Percentiles rank a stretch among this genome's conserved stretches.
phyloP scores from a whole-genome alignment of 441 rosid genomes.

The Mallotus repandus region DNA sequence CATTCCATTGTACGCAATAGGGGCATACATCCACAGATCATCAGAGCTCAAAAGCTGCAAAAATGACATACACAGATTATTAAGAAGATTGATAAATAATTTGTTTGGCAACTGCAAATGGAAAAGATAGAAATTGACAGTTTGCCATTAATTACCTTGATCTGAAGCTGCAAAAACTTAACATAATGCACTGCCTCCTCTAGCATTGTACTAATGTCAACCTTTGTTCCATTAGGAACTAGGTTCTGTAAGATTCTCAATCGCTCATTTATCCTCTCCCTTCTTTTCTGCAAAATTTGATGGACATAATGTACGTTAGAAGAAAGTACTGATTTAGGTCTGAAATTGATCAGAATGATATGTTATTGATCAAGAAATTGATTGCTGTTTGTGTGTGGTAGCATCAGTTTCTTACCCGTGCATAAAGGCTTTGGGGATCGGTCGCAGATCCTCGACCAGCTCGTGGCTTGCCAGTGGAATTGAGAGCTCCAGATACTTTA shows the following conservation, averaged over 20 bases:
- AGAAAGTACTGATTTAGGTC: not conserved
- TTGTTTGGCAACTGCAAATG: too few relatives aligned
- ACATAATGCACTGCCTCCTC: conserved; percentile 93
- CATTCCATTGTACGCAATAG: conserved; percentile 77
- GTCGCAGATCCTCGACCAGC: conserved; percentile 76
- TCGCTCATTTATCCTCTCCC: conserved; percentile 80
- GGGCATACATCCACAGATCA: conserved; percentile 93
- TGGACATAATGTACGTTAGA: not conserved
- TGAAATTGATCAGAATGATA: too few relatives aligned
- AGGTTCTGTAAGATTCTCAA: conserved; percentile 69
- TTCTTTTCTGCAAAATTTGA: conserved; percentile 58
- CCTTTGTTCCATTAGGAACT: conserved; percentile 91
- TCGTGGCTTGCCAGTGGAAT: conserved; percentile 54
- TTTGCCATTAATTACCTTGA: conserved; percentile 48
- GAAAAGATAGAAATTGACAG: too few relatives aligned
- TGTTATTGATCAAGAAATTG: too few relatives aligned
- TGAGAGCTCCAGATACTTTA: conserved; percentile 39
- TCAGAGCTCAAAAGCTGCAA: conserved; percentile 90
- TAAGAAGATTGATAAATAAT: not conserved
- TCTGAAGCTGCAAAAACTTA: conserved; percentile 83
- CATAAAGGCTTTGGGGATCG: conserved; percentile 90
- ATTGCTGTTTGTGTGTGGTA: not conserved
- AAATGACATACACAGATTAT: not conserved
- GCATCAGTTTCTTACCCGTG: conserved; percentile 50
- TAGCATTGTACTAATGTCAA: conserved; percentile 92